These are phyloP conservation scores for Opeltia flavorubescens DNA, from an alignment of 495 filamentous ascomycete genomes.

Conservation along the genomic window DNA sequence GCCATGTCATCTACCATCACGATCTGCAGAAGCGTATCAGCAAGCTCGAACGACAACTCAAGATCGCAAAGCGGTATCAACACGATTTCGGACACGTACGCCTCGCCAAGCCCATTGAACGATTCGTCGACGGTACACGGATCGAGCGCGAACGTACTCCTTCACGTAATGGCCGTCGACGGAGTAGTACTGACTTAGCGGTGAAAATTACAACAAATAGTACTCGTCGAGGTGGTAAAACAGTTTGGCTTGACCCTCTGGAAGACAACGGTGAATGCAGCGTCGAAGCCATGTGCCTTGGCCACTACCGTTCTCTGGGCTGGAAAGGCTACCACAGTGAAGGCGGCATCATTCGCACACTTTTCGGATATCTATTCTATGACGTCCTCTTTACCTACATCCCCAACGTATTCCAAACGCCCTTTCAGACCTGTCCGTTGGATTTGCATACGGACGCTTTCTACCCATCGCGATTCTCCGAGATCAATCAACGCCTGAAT, in stretches of 20 bases:
- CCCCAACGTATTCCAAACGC: slow-evolving; percentile 92
- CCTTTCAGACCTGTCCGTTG: slow-evolving; percentile 84
- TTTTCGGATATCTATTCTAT: slow-evolving; percentile 76
- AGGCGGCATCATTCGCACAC: slow-evolving; percentile 74
- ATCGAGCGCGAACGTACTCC: slow-evolving; percentile 42
- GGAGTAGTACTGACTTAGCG: slow-evolving; percentile 17
- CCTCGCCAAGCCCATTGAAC: slow-evolving; percentile 58
- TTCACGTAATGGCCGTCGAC: slow-evolving; percentile 9
- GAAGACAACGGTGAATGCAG: slow-evolving; percentile 55
- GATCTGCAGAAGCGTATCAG: slow-evolving; percentile 83
- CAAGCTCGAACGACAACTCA: slow-evolving; percentile 77
- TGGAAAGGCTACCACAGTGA: slow-evolving; percentile 95
- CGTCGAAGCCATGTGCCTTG: slow-evolving; percentile 89
- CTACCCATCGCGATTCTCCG: slow-evolving; percentile 66
- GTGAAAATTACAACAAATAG: slow-evolving; percentile 19
- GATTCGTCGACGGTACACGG: slow-evolving; percentile 60
- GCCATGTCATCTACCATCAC: slow-evolving; percentile 84
- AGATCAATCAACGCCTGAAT: slow-evolving; percentile 79
- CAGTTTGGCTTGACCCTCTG: slow-evolving; percentile 69
- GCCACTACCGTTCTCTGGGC: slow-evolving; percentile 63
- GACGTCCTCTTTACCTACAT: slow-evolving; percentile 89
- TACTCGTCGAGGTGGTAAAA: slow-evolving; percentile 50
- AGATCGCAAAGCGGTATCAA: slow-evolving; percentile 71
- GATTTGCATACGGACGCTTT: slow-evolving; percentile 92
- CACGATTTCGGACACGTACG: slow-evolving; percentile 85